Evolutionary conservation across 1,284 basidiomycete species (phyloP).

Genomic region (Schizophyllum amplum): DNA sequence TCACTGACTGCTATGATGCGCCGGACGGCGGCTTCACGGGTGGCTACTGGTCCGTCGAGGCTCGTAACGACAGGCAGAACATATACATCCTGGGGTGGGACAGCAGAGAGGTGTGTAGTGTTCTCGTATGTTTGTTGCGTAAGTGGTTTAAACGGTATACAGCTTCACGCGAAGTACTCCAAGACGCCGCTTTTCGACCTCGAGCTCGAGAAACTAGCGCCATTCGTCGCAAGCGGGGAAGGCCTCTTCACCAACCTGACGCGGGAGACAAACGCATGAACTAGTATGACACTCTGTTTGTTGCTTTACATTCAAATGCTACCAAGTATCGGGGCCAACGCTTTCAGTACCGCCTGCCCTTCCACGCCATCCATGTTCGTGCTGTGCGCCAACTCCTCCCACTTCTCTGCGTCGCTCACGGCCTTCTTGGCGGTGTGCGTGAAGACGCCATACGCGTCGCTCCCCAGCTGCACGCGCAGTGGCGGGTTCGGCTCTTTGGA

Average conservation of each 20-base stretch:
- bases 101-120: constrained; percentile 10
- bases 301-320: no score
- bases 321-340: not conserved
- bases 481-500: constrained; percentile 22
- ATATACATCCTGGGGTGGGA: constrained; percentile 17
- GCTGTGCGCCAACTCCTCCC: constrained; percentile 19
- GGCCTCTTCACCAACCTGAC: constrained; percentile 10
- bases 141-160: not conserved
- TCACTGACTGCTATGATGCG: constrained; percentile 17
- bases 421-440: constrained; percentile 21
- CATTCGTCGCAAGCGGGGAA: constrained; percentile 10
- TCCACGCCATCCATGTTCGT: constrained; percentile 23
- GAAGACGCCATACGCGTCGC: constrained; percentile 21
- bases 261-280: constrained; percentile 4
- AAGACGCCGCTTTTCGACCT: constrained; percentile 11
- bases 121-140: not conserved
- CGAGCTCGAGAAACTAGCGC: constrained; percentile 13
- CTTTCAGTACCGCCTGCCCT: constrained; percentile 12
- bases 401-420: constrained; percentile 20
- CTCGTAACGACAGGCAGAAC: constrained; percentile 13
- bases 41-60: constrained; percentile 14
- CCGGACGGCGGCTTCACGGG: constrained; percentile 14
- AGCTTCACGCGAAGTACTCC: constrained; percentile 12
- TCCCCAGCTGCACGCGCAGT: constrained; percentile 26
- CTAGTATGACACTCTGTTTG: no score